These are phyloP conservation scores for Beauveria bassiana DNA, from an alignment of 2,329 filamentous ascomycete species.

Conservation along the genomic window DNA sequence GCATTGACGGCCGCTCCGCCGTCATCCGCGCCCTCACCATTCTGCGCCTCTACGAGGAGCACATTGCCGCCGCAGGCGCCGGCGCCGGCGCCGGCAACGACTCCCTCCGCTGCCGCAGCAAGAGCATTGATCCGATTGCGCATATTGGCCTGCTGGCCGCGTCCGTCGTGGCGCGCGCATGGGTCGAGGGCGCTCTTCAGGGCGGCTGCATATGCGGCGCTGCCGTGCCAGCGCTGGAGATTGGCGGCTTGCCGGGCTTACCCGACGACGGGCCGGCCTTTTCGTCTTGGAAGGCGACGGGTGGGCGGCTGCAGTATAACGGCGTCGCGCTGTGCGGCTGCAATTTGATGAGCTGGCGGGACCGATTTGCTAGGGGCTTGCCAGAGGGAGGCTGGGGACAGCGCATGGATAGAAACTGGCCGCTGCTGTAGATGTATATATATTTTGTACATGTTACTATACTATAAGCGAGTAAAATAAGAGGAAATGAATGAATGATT, in stretches of 20 bases:
- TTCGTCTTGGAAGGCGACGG: background rate
- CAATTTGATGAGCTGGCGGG: constrained; percentile 3
- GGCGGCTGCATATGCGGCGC: constrained; percentile 1
- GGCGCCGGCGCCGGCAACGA: background rate
- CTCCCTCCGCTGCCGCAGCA: background rate
- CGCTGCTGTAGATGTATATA: background rate
- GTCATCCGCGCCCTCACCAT: background rate
- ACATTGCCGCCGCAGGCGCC: background rate
- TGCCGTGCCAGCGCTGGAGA: background rate
- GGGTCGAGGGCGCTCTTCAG: background rate
- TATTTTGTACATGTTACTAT: background rate
- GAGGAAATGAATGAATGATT: background rate
- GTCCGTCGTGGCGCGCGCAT: constrained; percentile 3
- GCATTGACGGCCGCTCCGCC: constrained; percentile 1
- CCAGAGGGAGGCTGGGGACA: background rate
- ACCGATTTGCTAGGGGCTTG: background rate
- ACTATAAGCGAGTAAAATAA: background rate
- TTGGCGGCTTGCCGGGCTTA: background rate
- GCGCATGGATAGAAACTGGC: constrained; percentile 9
- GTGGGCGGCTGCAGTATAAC: background rate
- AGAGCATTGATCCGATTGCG: background rate
- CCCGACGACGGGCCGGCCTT: background rate
- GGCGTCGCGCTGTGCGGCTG: constrained; percentile 7
- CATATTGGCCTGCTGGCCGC: background rate
- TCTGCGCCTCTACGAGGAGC: constrained; percentile 4